phyloP scores from a whole-genome alignment of 73 alveolate species.

The Tetrahymena thermophila region DNA sequence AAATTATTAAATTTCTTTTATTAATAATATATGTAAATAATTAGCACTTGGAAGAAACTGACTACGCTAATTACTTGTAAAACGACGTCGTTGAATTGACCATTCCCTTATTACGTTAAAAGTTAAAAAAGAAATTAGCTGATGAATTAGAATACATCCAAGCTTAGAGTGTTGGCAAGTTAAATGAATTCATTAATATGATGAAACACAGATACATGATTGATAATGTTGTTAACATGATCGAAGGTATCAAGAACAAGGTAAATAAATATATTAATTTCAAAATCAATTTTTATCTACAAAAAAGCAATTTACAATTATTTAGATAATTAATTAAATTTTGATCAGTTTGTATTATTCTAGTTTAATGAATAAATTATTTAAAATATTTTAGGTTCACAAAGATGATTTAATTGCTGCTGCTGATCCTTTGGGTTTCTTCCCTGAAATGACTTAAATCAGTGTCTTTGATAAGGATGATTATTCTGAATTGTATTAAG shows the following conservation, averaged over 20 bases:
- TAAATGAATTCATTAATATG: conserved; percentile 70
- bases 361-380: conserved; percentile 9
- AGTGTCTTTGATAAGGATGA: conserved; percentile 91
- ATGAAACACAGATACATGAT: conserved; percentile 74
- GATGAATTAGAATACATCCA: conserved; percentile 88
- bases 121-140: conserved; percentile 90
- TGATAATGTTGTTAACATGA: conserved; percentile 95
- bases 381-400: not conserved
- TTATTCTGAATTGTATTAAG: conserved; percentile 88
- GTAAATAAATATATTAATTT: not conserved
- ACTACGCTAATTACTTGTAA: conserved; percentile 26
- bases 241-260: conserved; percentile 92
- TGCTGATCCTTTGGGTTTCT: conserved; percentile 96
- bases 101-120: conserved; percentile 51
- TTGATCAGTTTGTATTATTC: not conserved
- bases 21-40: not conserved
- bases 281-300: not conserved
- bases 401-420: conserved; percentile 60
- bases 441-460: conserved; percentile 94
- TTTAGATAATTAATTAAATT: no score
- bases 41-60: conserved; percentile 39
- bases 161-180: conserved; percentile 84
- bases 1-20: not conserved
- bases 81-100: conserved; percentile 26
- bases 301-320: no score